Conservation (phyloP, 2,329 filamentous ascomycete species). For the Whalleya microplaca region DNA sequence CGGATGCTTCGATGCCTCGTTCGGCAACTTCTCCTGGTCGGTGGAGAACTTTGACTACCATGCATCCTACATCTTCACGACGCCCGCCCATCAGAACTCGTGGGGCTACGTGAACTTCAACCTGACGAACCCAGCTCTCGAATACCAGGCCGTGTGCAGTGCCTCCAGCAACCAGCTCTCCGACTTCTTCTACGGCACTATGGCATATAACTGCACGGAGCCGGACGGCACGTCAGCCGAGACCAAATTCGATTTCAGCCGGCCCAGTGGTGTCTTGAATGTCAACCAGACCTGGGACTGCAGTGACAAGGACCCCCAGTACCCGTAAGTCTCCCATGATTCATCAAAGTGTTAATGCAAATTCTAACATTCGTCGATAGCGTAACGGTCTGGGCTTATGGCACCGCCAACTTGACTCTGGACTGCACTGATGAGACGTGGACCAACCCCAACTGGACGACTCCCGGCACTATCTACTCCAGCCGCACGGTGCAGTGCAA, state of each 20-base stretch:
- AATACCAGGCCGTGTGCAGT: conserved; percentile 43
- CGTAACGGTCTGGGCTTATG: conserved; percentile 39
- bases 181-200: conserved; percentile 55
- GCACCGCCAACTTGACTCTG: conserved; percentile 39
- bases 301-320: conserved; percentile 42
- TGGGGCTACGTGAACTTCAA: conserved; percentile 54
- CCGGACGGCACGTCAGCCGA: conserved; percentile 36
- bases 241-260: conserved; percentile 49
- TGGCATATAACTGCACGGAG: conserved; percentile 47
- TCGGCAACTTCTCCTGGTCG: conserved; percentile 44
- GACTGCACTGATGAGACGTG: conserved; percentile 40
- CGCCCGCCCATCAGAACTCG: conserved; percentile 55
- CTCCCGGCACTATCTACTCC: conserved; percentile 44
- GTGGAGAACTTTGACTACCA: conserved; percentile 52
- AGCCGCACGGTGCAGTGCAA: conserved; percentile 39
- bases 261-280: conserved; percentile 40
- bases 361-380: conserved; percentile 25
- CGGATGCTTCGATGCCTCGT: conserved; percentile 40
- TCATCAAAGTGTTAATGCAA: not conserved
- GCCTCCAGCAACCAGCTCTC: conserved; percentile 46
- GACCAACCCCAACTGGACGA: conserved; percentile 45
- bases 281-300: conserved; percentile 57
- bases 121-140: conserved; percentile 50
- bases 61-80: conserved; percentile 53
- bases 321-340: conserved; percentile 38